Conservation (phyloP, 1,284 basidiomycete species). For the Leccinum solheimii region DNA sequence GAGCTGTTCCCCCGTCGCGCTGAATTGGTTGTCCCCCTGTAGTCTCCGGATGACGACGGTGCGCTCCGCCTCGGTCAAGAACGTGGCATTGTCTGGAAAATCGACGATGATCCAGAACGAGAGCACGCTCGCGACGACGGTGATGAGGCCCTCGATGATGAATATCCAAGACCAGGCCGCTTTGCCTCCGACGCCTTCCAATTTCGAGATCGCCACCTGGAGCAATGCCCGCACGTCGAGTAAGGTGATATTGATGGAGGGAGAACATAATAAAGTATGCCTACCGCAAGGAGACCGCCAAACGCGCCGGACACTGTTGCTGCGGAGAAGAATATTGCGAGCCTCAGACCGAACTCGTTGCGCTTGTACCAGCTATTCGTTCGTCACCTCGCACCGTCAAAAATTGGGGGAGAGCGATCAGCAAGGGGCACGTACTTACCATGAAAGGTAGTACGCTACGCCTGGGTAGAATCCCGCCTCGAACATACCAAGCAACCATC, state of each 20-base stretch:
- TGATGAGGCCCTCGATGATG: conserved; percentile 64
- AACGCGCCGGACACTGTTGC: conserved; percentile 75
- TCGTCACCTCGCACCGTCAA: background rate
- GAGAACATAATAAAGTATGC: conserved; percentile 16
- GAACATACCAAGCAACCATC: conserved; percentile 66
- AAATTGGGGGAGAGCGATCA: background rate
- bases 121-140: conserved; percentile 59
- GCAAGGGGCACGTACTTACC: conserved; percentile 40
- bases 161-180: conserved; percentile 74
- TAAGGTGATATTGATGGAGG: background rate
- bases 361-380: conserved; percentile 61
- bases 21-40: conserved; percentile 70
- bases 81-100: conserved; percentile 79
- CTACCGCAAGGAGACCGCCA: conserved; percentile 64
- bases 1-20: conserved; percentile 68
- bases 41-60: conserved; percentile 66
- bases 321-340: conserved; percentile 74
- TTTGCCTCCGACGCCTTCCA: conserved; percentile 67
- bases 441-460: conserved; percentile 70
- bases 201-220: conserved; percentile 66
- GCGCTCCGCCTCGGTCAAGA: conserved; percentile 70
- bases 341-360: conserved; percentile 64
- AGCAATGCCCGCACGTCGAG: background rate
- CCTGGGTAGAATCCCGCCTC: conserved; percentile 66
- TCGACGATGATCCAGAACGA: conserved; percentile 81